Base-by-base conservation (phyloP, 495 filamentous ascomycete species). In the Penicillium pulvis region DNA sequence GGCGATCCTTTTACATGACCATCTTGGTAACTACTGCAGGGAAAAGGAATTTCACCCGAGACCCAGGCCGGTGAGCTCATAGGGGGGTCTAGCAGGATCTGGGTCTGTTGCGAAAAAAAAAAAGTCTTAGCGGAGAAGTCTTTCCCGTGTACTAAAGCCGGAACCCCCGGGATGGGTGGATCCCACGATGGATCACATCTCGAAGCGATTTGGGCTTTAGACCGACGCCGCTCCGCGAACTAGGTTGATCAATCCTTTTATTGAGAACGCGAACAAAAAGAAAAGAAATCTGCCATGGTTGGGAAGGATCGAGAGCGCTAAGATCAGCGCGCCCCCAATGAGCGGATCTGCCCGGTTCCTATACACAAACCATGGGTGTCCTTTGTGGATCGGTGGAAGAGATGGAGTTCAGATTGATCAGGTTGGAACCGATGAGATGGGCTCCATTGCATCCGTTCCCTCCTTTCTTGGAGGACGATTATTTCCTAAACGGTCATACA, bases 311-410 rank as follows among this genome's bases (percentile, higher is more conserved):
- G 24, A 43, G 39, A 51, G 55, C 64, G 55, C 57, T 61, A 61
- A 60, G 52, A 61, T 61, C 61, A 58, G 52, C 47, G 46, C 33
- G 16, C 60, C 56, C 52, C 4, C 3, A 36, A 36, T 1, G 45
- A 54, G 28, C 61, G 53, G 64, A 65, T 65, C 61, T 61, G 42
- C 55, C 58, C 56, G 58, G 61, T 59, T 58, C 61, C 55, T 57
- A 47, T 51, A 36, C 33, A 49, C 43, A 57, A 66, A 63, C 63
- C 55, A 57, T 55, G 23, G 36, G 10, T 26, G 9, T 33, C 1
- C 0, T 12, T 9, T n/a, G 11, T 50, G 35, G 10, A 63, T 56
- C 52, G 57, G 56, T 19, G 24, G 10, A 24, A 24, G 16, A 12
- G 48, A 19, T 45, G n/a, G 42, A 10, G n/a, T 9, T n/a, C 23